These are phyloP conservation scores for Craspedostauros australis DNA, from an alignment of 108 stramenopile genomes.

Conservation along the genomic window DNA sequence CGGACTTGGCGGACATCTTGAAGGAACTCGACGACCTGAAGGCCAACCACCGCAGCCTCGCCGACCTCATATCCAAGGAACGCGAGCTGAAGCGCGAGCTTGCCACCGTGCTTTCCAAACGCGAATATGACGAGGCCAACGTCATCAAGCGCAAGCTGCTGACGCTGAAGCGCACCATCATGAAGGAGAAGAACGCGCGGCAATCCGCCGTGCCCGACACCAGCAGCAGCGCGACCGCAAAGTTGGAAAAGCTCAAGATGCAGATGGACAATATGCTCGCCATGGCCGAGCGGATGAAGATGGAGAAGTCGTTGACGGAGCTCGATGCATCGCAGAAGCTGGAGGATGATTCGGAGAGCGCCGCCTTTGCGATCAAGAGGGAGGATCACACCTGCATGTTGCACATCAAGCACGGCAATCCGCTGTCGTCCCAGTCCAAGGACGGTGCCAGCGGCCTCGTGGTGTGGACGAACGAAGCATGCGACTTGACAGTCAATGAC, in stretches of 20 bases:
- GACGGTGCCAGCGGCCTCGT: conserved; percentile 11
- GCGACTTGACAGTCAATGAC: conserved; percentile 7
- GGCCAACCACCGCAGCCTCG: conserved; percentile 7
- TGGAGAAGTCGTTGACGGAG: neutral
- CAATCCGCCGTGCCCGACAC: too few species aligned
- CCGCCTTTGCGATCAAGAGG: conserved; percentile 3
- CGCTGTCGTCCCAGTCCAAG: neutral
- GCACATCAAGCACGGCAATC: conserved; percentile 4
- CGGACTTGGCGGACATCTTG: conserved; percentile 11
- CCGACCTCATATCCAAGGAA: conserved; percentile 13
- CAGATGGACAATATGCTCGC: conserved; percentile 12
- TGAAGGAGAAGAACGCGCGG: conserved; percentile 22
- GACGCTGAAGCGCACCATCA: conserved; percentile 14
- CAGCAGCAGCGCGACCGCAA: conserved; percentile 1
- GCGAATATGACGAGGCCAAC: conserved; percentile 26
- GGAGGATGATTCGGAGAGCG: neutral
- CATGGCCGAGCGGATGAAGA: neutral
- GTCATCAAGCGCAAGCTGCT: conserved; percentile 21
- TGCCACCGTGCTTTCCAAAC: conserved; percentile 8
- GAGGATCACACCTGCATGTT: neutral
- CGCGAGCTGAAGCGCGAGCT: conserved; percentile 15
- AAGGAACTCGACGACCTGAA: conserved; percentile 17
- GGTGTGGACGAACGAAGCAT: conserved; percentile 21
- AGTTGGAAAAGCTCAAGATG: conserved; percentile 13
- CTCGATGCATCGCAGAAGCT: neutral